Conservation (phyloP, 1,284 basidiomycete species). For the Ganoderma leucocontextum region DNA sequence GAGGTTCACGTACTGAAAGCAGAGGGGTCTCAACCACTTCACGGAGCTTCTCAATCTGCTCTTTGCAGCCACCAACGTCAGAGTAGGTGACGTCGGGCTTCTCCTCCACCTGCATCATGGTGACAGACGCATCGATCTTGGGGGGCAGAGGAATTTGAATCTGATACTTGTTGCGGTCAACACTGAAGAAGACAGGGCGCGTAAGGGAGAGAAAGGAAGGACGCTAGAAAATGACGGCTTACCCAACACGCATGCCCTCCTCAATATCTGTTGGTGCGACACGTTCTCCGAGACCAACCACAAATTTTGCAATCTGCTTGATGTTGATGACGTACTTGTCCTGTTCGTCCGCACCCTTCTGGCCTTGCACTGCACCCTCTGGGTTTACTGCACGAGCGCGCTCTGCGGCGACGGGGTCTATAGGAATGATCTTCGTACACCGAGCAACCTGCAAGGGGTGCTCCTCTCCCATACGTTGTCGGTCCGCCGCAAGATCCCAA, state of each 20-base stretch:
- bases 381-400: slow-evolving; percentile 78
- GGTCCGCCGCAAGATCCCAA: slow-evolving; percentile 92
- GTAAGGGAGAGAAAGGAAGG: slow-evolving; percentile 14
- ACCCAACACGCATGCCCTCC: slow-evolving; percentile 99
- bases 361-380: slow-evolving; percentile 78
- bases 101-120: slow-evolving; percentile 99
- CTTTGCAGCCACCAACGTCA: slow-evolving; percentile 98
- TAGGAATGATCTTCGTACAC: slow-evolving; percentile 97
- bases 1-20: slow-evolving; percentile 56
- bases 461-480: slow-evolving; percentile 90
- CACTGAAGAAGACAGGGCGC: slow-evolving; percentile 50
- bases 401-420: slow-evolving; percentile 77
- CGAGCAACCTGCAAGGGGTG: slow-evolving; percentile 97
- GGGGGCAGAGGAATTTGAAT: slow-evolving; percentile 99
- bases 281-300: slow-evolving; percentile 95
- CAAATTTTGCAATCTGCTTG: slow-evolving; percentile 99
- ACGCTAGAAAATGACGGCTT: slow-evolving; percentile 43
- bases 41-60: slow-evolving; percentile 98
- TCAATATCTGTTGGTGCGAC: slow-evolving; percentile 99
- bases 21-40: slow-evolving; percentile 99
- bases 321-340: slow-evolving; percentile 99
- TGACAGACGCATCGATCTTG: slow-evolving; percentile 99
- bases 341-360: slow-evolving; percentile 94
- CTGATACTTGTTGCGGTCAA: slow-evolving; percentile 96
- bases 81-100: slow-evolving; percentile 99